Evolutionary conservation across 176 grass and related monocot species (phyloP).

Genomic region (Avena atlantica): DNA sequence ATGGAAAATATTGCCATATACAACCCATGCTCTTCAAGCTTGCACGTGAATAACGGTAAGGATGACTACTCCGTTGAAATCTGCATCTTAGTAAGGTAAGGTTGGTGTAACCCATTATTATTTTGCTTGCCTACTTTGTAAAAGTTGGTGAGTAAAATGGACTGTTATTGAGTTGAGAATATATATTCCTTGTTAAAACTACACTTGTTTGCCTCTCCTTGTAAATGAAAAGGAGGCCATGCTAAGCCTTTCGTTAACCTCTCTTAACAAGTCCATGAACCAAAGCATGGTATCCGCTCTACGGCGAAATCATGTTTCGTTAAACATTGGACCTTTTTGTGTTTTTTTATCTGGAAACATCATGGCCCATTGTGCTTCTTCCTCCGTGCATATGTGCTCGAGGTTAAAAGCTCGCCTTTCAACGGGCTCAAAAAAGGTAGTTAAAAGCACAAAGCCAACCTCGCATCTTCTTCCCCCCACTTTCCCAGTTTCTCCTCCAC

Average conservation of each 20-base stretch:
- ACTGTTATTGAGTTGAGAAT: background rate
- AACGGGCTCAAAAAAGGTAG: constrained; percentile 10
- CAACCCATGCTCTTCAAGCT: constrained; percentile 9
- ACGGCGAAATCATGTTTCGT: background rate
- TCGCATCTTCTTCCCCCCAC: background rate
- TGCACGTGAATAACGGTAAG: constrained; percentile 21
- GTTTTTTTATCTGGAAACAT: background rate
- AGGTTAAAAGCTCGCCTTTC: background rate
- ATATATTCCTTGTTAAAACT: background rate
- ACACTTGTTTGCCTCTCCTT: background rate
- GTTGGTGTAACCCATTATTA: background rate
- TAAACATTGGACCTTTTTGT: background rate
- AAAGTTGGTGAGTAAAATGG: background rate
- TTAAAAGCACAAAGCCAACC: constrained; percentile 35
- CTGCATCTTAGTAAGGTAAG: background rate
- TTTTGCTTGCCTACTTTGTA: background rate
- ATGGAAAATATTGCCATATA: constrained; percentile 9
- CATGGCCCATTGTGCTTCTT: background rate
- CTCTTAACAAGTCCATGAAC: too few relatives aligned
- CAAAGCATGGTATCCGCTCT: background rate
- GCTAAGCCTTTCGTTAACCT: background rate
- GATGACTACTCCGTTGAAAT: constrained; percentile 13
- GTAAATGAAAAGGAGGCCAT: background rate
- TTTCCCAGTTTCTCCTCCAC: constrained; percentile 4
- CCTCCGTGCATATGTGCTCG: background rate